Conservation (phyloP, 192 early-diverging fungal species). For the Podila clonocystis region DNA sequence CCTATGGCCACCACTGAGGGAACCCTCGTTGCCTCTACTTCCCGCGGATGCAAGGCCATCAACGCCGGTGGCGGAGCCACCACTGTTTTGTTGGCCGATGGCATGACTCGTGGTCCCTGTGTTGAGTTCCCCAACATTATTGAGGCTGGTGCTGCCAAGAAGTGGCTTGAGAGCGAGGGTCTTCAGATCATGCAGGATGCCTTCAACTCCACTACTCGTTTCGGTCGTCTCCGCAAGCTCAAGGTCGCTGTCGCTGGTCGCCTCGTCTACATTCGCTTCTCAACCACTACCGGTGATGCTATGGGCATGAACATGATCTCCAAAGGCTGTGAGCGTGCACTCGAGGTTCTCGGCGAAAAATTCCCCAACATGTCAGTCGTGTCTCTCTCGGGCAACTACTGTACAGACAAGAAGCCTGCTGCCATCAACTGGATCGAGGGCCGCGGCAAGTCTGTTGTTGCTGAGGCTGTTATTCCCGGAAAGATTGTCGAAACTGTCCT, state of each 20-base stretch:
- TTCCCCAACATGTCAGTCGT: slow-evolving; percentile 84
- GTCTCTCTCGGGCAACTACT: slow-evolving; percentile 92
- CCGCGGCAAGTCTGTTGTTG: slow-evolving; percentile 91
- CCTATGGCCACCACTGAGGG: slow-evolving; percentile 99
- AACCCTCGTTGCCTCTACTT: slow-evolving; percentile 87
- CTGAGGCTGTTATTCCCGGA: slow-evolving; percentile 87
- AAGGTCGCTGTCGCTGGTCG: slow-evolving; percentile 88
- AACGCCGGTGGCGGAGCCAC: slow-evolving; percentile 85
- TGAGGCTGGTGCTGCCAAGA: slow-evolving; percentile 72
- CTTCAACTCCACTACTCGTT: slow-evolving; percentile 91
- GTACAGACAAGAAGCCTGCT: slow-evolving; percentile 96
- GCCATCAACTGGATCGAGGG: slow-evolving; percentile 99
- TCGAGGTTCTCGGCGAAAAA: slow-evolving; percentile 65
- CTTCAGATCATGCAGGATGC: slow-evolving; percentile 69
- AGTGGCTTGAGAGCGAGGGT: slow-evolving; percentile 80
- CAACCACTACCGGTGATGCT: slow-evolving; percentile 92
- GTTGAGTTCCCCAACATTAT: slow-evolving; percentile 82
- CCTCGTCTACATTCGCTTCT: slow-evolving; percentile 88
- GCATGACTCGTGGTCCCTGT: slow-evolving; percentile 94
- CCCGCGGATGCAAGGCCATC: slow-evolving; percentile 96
- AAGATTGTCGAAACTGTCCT: slow-evolving; percentile 81
- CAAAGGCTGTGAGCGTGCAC: slow-evolving; percentile 89
- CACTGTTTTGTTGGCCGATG: slow-evolving; percentile 82
- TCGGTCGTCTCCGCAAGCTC: slow-evolving; percentile 83
- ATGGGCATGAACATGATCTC: slow-evolving; percentile 99